Conservation (phyloP, 441 rosid species). For the Pelargonium citronellum region DNA sequence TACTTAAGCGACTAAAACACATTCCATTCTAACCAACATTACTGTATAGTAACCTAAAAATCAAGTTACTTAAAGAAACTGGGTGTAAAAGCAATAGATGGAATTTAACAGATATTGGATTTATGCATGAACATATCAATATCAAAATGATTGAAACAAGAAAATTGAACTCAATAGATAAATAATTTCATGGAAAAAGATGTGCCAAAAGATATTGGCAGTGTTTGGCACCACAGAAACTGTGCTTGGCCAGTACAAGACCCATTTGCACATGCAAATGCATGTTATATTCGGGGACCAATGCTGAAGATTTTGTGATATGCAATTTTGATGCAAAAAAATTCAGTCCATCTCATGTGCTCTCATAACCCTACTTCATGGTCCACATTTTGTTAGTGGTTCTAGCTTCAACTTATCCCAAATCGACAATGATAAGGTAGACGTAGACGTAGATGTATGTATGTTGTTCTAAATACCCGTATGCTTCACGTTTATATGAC, state of each 20-base stretch:
- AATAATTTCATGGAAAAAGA: not conserved
- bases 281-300: not conserved
- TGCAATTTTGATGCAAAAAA: conserved; percentile 12
- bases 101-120: too few species aligned
- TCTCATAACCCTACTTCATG: conserved; percentile 16
- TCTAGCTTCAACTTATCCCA: conserved; percentile 15
- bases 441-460: too few species aligned
- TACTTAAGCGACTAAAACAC: too few species aligned
- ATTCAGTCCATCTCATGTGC: conserved; percentile 25
- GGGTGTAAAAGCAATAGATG: too few species aligned
- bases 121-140: too few species aligned
- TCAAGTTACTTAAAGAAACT: too few species aligned
- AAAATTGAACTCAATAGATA: not conserved
- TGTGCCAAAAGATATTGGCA: not conserved
- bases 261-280: not conserved
- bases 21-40: too few species aligned
- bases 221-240: not conserved
- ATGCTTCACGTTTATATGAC: not conserved
- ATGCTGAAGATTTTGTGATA: not conserved
- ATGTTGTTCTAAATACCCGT: too few species aligned
- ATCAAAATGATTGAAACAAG: not conserved
- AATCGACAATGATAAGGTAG: not conserved
- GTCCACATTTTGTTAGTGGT: conserved; percentile 26
- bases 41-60: too few species aligned
- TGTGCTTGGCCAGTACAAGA: not conserved